phyloP scores from a whole-genome alignment of 495 filamentous ascomycete species.

The Trichoderma erinaceum region DNA sequence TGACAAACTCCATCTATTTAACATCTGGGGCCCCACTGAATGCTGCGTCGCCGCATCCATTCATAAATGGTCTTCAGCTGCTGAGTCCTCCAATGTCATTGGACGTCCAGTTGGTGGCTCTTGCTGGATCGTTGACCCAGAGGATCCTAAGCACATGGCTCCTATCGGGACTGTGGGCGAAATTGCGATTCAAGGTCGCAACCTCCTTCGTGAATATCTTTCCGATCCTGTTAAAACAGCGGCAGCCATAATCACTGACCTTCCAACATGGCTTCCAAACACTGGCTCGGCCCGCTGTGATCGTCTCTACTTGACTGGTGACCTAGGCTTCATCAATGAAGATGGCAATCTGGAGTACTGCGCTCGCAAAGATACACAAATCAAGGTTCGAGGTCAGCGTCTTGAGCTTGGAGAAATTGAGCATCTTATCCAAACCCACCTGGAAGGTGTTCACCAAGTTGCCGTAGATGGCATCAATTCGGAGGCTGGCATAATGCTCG shows the following conservation, averaged over 20 bases:
- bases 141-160: conserved; percentile 40
- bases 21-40: conserved; percentile 17
- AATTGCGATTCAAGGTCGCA: conserved; percentile 41
- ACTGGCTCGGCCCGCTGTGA: neutral
- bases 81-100: conserved; percentile 32
- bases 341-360: conserved; percentile 39
- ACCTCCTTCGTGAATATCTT: conserved; percentile 28
- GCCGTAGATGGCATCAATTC: conserved; percentile 18
- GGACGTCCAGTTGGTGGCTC: conserved; percentile 38
- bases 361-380: conserved; percentile 28
- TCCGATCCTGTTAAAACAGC: conserved; percentile 12
- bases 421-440: conserved; percentile 19
- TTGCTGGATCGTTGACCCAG: conserved; percentile 41
- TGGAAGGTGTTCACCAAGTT: conserved; percentile 20
- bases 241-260: conserved; percentile 3
- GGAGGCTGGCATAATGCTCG: conserved; percentile 30
- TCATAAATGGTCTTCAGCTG: neutral
- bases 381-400: conserved; percentile 37
- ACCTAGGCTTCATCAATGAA: conserved; percentile 39
- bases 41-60: neutral
- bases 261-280: neutral
- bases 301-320: conserved; percentile 37
- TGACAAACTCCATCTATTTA: conserved; percentile 20
- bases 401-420: conserved; percentile 39
- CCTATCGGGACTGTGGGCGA: conserved; percentile 44